Percentiles rank a stretch among this genome's conserved stretches.
phyloP scores from a whole-genome alignment of 148 eudicot genomes.

The Euryodendron excelsum region DNA sequence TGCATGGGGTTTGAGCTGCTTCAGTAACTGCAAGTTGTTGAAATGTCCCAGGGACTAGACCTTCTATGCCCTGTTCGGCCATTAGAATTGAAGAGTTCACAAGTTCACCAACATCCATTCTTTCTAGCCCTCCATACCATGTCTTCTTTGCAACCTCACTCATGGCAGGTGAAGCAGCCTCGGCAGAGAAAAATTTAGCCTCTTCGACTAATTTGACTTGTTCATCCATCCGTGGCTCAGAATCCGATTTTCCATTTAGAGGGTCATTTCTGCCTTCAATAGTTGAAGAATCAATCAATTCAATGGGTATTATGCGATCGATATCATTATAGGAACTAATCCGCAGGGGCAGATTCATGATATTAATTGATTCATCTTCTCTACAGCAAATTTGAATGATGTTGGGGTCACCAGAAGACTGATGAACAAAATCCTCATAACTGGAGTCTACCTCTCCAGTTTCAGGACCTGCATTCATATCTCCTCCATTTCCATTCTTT shows the following conservation, averaged over 20 bases:
- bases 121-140: not conserved
- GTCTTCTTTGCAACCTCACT: not conserved
- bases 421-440: too few relatives aligned
- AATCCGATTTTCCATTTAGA: not conserved
- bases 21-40: conserved; percentile 2
- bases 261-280: not conserved
- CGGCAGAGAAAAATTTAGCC: too few relatives aligned
- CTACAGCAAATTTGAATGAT: not conserved
- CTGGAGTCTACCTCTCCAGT: too few relatives aligned
- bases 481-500: not conserved
- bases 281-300: conserved; percentile 15
- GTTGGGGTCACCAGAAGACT: too few relatives aligned
- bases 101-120: conserved; percentile 10
- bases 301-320: not conserved
- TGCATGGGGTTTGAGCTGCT: conserved; percentile 8
- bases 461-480: not conserved
- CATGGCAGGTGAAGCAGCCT: not conserved
- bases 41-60: conserved; percentile 3
- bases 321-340: not conserved
- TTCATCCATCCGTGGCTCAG: not conserved
- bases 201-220: not conserved
- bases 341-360: not conserved
- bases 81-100: conserved; percentile 15
- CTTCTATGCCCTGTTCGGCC: conserved; percentile 16
- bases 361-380: conserved; percentile 2